Conservation (phyloP, 2,329 filamentous ascomycete genomes). For the Xylaria sp. region DNA sequence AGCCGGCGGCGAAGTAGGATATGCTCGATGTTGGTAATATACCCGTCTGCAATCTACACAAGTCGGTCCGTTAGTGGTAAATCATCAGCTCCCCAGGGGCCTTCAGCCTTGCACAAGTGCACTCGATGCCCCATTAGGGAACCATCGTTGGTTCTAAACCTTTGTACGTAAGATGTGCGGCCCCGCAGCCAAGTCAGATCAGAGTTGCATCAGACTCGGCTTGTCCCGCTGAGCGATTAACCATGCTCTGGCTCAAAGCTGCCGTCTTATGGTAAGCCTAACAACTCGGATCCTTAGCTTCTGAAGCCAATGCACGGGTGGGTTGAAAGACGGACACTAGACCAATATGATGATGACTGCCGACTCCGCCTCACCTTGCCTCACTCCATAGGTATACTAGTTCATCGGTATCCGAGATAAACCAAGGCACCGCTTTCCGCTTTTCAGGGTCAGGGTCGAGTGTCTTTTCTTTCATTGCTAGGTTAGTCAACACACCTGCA, state of each 20-base stretch:
- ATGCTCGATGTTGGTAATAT: slow-evolving; percentile 7
- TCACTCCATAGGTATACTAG: slow-evolving; percentile 8
- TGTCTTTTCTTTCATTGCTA: background rate
- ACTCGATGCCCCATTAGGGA: slow-evolving; percentile 21
- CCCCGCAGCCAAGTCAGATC: slow-evolving; percentile 32
- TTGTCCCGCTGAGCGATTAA: slow-evolving; percentile 41
- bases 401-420: slow-evolving; percentile 7
- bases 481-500: background rate
- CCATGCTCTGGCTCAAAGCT: slow-evolving; percentile 13
- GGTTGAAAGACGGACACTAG: slow-evolving; percentile 20
- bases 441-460: background rate
- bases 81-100: slow-evolving; percentile 1
- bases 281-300: slow-evolving; percentile 12
- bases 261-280: slow-evolving; percentile 12
- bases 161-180: slow-evolving; percentile 24
- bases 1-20: background rate
- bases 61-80: slow-evolving; percentile 11
- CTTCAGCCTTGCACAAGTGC: slow-evolving; percentile 33
- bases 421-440: background rate
- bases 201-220: slow-evolving; percentile 40
- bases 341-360: slow-evolving; percentile 17
- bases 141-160: slow-evolving; percentile 18
- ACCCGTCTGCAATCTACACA: slow-evolving; percentile 1
- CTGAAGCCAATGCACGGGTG: slow-evolving; percentile 17
- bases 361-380: slow-evolving; percentile 17